These are phyloP conservation scores for Xylaria castorea DNA, from an alignment of 495 filamentous ascomycete species.

Conservation along the genomic window DNA sequence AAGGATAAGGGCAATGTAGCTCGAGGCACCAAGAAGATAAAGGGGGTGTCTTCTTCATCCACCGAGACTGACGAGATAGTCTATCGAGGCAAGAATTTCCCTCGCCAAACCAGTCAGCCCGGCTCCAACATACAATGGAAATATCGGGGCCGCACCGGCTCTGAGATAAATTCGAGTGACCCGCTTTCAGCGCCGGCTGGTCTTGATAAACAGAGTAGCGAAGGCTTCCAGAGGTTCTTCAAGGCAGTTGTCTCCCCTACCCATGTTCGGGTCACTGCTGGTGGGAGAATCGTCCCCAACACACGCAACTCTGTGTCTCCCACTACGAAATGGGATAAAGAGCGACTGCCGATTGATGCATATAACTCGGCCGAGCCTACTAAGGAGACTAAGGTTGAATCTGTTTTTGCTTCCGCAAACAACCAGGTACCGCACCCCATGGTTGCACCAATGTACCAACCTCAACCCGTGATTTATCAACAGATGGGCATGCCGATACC, in stretches of 20 bases:
- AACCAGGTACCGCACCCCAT: conserved; percentile 37
- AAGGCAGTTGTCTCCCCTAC: conserved; percentile 62
- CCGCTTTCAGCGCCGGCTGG: conserved; percentile 56
- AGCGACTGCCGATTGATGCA: conserved; percentile 33
- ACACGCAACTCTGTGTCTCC: conserved; percentile 55
- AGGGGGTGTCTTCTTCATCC: conserved; percentile 34
- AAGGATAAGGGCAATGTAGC: conserved; percentile 27
- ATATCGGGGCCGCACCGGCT: conserved; percentile 49
- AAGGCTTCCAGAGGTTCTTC: conserved; percentile 64
- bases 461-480: conserved; percentile 24
- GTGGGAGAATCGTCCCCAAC: conserved; percentile 63
- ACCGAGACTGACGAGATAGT: conserved; percentile 33
- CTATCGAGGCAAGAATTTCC: conserved; percentile 35
- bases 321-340: conserved; percentile 49
- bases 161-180: conserved; percentile 43
- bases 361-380: conserved; percentile 28
- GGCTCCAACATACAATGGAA: conserved; percentile 44
- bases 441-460: conserved; percentile 26
- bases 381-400: conserved; percentile 27
- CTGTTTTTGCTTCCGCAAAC: conserved; percentile 4
- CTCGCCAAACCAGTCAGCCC: conserved; percentile 11
- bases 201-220: conserved; percentile 52
- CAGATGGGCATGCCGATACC: conserved; percentile 39
- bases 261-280: conserved; percentile 62
- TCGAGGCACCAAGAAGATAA: conserved; percentile 28